Conservation (phyloP, 768 basidiomycete species). For the Lepiota venenata region DNA sequence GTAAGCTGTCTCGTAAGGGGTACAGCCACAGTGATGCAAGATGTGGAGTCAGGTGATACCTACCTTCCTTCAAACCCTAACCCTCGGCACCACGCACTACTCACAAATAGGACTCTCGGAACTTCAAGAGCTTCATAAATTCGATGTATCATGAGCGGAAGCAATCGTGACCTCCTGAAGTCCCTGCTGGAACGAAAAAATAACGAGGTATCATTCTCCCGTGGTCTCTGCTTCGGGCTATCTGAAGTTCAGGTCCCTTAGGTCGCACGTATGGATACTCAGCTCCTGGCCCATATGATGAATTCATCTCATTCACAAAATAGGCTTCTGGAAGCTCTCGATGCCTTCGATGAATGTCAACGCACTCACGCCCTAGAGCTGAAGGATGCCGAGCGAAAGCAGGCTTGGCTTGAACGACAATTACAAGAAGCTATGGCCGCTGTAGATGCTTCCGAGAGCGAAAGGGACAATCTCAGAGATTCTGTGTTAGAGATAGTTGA, state of each 20-base stretch:
- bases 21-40: too few species aligned
- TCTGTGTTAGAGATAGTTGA: constrained; percentile 51
- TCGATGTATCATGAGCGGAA: too few species aligned
- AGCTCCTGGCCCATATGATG: constrained; percentile 22
- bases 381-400: constrained; percentile 25
- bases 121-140: too few species aligned
- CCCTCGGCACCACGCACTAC: too few species aligned
- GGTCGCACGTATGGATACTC: constrained; percentile 10
- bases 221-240: not conserved
- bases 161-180: not conserved
- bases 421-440: constrained; percentile 30
- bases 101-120: too few species aligned
- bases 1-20: too few species aligned
- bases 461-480: constrained; percentile 52
- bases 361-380: constrained; percentile 38
- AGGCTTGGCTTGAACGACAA: constrained; percentile 32
- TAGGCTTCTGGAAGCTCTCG: constrained; percentile 46
- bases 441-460: constrained; percentile 35
- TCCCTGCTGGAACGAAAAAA: not conserved
- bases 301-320: constrained; percentile 40
- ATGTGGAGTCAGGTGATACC: too few species aligned
- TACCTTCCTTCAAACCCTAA: too few species aligned
- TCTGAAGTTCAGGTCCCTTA: not conserved
- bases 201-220: not conserved
- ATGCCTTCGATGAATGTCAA: constrained; percentile 44